Percentiles rank a stretch among this genome's conserved stretches.
Evolutionary conservation across 768 basidiomycete genomes (phyloP).

Genomic region (Lentinus tigrinus): DNA sequence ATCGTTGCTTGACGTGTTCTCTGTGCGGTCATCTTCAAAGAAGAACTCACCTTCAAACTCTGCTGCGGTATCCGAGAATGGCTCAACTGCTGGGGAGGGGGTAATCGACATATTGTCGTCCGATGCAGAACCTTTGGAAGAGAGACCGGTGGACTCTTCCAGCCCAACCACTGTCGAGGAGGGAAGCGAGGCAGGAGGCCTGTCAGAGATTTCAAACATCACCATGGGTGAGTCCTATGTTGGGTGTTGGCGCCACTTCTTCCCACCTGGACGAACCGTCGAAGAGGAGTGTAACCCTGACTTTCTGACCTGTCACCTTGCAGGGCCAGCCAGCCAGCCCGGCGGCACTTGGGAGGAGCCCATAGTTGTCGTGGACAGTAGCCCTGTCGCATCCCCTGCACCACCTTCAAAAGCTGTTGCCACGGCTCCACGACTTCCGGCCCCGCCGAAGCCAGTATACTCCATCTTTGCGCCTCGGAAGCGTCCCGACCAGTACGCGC

Average conservation of each 20-base stretch:
- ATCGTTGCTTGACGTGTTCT: constrained; percentile 12
- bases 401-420: constrained; percentile 8
- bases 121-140: constrained; percentile 3
- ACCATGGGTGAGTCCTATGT: not conserved
- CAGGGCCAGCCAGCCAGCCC: not conserved
- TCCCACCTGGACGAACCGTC: not conserved
- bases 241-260: not conserved
- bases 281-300: not conserved
- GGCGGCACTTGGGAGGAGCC: constrained; percentile 38
- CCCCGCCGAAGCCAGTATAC: constrained; percentile 35
- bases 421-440: not conserved
- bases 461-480: constrained; percentile 45
- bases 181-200: not conserved
- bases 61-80: constrained; percentile 9
- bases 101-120: constrained; percentile 12
- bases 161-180: not conserved
- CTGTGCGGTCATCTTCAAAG: not conserved
- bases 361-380: constrained; percentile 42
- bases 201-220: not conserved
- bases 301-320: too few species aligned
- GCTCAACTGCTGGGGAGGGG: not conserved
- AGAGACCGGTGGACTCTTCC: not conserved
- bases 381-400: constrained; percentile 31
- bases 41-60: constrained; percentile 3
- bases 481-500: constrained; percentile 15